Conservation (phyloP, 2,329 filamentous ascomycete species). For the Microcera coccophila region DNA sequence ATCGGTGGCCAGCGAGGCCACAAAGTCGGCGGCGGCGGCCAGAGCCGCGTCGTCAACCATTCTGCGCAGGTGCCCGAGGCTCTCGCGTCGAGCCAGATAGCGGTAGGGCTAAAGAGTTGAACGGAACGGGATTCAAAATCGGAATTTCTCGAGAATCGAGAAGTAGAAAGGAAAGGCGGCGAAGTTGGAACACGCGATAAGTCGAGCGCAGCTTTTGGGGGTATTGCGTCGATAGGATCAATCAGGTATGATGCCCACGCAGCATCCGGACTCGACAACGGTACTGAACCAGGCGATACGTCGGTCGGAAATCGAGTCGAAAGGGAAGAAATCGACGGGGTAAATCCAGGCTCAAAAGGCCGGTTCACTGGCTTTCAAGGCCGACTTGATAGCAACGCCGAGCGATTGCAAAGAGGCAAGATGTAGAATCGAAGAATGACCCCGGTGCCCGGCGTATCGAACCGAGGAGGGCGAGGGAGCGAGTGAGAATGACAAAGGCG, state of each 20-base stretch:
- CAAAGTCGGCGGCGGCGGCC: conserved; percentile 50
- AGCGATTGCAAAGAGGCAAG: neutral
- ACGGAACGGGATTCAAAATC: neutral
- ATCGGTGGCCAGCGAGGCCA: conserved; percentile 49
- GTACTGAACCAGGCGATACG: conserved; percentile 2
- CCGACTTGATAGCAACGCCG: conserved; percentile 12
- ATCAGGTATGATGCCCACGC: conserved; percentile 12
- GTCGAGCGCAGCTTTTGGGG: conserved; percentile 1
- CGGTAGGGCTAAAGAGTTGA: conserved; percentile 5
- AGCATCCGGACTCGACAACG: conserved; percentile 19
- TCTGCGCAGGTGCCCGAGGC: conserved; percentile 24
- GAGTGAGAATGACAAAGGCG: conserved; percentile 1
- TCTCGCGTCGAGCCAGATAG: conserved; percentile 27
- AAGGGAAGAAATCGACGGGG: no score
- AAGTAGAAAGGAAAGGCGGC: neutral
- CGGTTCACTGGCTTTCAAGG: no score
- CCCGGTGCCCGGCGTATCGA: neutral
- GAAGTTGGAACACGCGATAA: neutral
- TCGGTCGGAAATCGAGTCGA: conserved; percentile 3
- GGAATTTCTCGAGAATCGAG: no score
- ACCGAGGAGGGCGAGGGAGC: neutral
- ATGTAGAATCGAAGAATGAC: conserved; percentile 13
- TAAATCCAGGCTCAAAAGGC: no score
- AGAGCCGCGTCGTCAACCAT: conserved; percentile 56
- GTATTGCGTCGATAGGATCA: conserved; percentile 13